Base-by-base conservation (phyloP, 768 basidiomycete genomes). In the Naematelia aurantialba region DNA sequence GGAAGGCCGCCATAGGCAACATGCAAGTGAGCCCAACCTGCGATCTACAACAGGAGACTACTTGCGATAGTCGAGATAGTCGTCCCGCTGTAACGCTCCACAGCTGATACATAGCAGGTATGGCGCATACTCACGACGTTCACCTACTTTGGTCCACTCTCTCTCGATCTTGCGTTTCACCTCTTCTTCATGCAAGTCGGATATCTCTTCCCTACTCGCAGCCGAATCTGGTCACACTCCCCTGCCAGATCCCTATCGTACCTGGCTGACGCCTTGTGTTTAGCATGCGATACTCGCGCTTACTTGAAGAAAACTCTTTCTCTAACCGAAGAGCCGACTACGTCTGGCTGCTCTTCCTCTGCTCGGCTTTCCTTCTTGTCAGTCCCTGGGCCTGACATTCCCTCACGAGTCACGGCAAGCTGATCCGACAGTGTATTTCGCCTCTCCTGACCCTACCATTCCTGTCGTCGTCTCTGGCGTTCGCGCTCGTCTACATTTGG, bases 401-500 rank as follows among this genome's bases (percentile, higher is more conserved):
- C 58, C 49, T 17, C 24, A 8, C 22, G 24, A 29, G 3, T 34
- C 55, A 5, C 21, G 47, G 10, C 29, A 51, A 25, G 12, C 30
- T 54, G 1, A 44, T 66, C 52, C 19, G 34, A 39, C 34, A 39
- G 86, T 81, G 80, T 21, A 81, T 94, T 4, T 91, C 92, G 0
- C 91, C 91, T 0, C 81, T 93, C 11, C 85, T 96, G 72, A 91
- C 90, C 63, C 83, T 93, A 14, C 91, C 92, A 0, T 94, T 96
- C 80, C 85, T 97, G 46, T 93, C 92, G 3, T 89, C 91, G 0
- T 86, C 91, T 0, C 83, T 94, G 27, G 91, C 92, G 0, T 96
- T 94, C 71, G 89, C 94, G 1, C 88, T 94, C 2, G 96, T 97
- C 42, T 99, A 99, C 76, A 81, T 98, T 60, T 99, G 96, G 96